Evolutionary conservation across 768 basidiomycete species (phyloP).

Genomic region (Rhodosporidiobolus odoratus): DNA sequence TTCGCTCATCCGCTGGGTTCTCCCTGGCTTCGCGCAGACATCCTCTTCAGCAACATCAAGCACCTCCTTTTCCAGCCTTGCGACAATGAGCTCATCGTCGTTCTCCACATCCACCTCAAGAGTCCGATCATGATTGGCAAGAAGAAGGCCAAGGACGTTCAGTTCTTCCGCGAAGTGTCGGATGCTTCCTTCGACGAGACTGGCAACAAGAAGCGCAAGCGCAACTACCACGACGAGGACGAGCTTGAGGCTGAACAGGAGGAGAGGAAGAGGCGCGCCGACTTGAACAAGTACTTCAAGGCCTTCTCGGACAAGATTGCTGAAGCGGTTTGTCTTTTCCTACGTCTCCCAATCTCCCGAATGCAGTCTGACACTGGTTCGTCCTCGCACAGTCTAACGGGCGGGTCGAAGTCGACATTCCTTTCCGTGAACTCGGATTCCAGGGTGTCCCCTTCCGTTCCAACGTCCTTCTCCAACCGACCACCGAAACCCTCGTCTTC

Average conservation of each 20-base stretch:
- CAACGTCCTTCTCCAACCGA: conserved; percentile 88
- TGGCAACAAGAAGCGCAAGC: conserved; percentile 92
- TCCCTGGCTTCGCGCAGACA: conserved; percentile 54
- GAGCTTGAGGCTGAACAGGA: conserved; percentile 99
- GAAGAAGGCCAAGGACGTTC: conserved; percentile 94
- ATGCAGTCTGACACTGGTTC: conserved; percentile 4
- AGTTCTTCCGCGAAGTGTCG: conserved; percentile 96
- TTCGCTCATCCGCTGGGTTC: conserved; percentile 9
- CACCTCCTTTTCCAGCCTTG: conserved; percentile 99
- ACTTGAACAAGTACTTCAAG: conserved; percentile 90
- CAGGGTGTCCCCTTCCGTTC: conserved; percentile 94
- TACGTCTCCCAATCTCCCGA: background rate
- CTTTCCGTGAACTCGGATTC: conserved; percentile 94
- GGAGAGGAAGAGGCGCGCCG: conserved; percentile 79
- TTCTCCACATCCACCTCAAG: conserved; percentile 87
- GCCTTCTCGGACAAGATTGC: conserved; percentile 86
- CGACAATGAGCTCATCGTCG: conserved; percentile 87
- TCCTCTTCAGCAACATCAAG: conserved; percentile 94
- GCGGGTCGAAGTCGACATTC: conserved; percentile 85
- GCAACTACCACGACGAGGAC: conserved; percentile 90
- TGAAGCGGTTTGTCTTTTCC: conserved; percentile 59
- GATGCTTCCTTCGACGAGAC: conserved; percentile 99
- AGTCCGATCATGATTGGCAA: conserved; percentile 98
- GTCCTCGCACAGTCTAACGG: conserved; percentile 62
- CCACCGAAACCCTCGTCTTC: conserved; percentile 92